Evolutionary conservation across 352 stramenopile genomes (phyloP).

Genomic region (Globisporangium recalcitrans): DNA sequence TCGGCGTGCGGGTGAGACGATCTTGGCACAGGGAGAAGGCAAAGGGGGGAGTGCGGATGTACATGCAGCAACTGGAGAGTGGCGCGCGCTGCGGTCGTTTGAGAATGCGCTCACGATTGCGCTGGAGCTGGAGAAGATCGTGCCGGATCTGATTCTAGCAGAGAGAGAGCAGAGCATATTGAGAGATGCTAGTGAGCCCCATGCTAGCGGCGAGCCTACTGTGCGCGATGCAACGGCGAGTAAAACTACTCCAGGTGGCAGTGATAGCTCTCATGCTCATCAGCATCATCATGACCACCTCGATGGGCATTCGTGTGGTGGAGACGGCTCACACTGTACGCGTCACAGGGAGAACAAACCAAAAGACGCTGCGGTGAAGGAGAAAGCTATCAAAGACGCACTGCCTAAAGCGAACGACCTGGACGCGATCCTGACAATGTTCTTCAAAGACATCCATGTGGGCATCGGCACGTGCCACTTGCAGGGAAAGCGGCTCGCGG

Average conservation of each 20-base stretch:
- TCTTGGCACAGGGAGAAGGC: slow-evolving; percentile 15
- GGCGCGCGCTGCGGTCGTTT: slow-evolving; percentile 23
- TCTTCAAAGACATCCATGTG: slow-evolving; percentile 60
- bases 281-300: slow-evolving; percentile 9
- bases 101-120: slow-evolving; percentile 28
- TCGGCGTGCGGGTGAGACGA: slow-evolving; percentile 31
- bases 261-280: too few species aligned
- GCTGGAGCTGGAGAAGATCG: slow-evolving; percentile 32
- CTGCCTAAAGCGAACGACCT: slow-evolving; percentile 49
- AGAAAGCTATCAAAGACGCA: neutral
- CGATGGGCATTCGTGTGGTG: slow-evolving; percentile 12
- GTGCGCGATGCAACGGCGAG: neutral
- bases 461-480: slow-evolving; percentile 47
- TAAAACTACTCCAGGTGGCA: neutral
- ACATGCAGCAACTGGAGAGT: slow-evolving; percentile 1
- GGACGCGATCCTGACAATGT: slow-evolving; percentile 52
- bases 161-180: slow-evolving; percentile 15
- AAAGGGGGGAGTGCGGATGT: neutral
- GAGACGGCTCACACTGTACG: slow-evolving; percentile 4
- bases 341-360: too few species aligned
- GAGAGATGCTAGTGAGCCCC: neutral
- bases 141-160: slow-evolving; percentile 29
- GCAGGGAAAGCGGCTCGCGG: slow-evolving; percentile 21
- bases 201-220: neutral
- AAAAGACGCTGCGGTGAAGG: too few species aligned